Percentiles rank a stretch among this genome's conserved stretches.
These are phyloP conservation scores for Kernera saxatilis DNA, from an alignment of 345 rosid genomes.

Conservation along the genomic window DNA sequence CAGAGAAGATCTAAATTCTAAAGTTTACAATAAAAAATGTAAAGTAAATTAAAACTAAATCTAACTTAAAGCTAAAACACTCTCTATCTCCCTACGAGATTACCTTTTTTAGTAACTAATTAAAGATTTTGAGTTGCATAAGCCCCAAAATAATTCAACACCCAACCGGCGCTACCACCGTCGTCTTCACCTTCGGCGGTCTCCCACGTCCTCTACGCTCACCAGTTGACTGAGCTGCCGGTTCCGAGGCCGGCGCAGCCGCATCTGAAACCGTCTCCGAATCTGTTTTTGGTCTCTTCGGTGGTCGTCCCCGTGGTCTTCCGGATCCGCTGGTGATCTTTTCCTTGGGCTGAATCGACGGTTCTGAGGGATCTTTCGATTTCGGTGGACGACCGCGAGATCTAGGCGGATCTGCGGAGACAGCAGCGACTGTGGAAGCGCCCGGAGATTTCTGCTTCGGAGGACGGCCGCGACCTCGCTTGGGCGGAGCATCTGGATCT, in stretches of 20 bases:
- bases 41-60: background rate
- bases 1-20: background rate
- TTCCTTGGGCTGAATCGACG: constrained; percentile 22
- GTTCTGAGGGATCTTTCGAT: constrained; percentile 37
- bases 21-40: background rate
- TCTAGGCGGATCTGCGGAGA: constrained; percentile 41
- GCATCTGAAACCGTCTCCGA: background rate
- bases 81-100: background rate
- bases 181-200: constrained; percentile 71
- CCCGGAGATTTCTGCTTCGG: constrained; percentile 47
- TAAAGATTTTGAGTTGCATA: background rate
- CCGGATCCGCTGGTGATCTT: constrained; percentile 27
- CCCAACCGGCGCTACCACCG: constrained; percentile 50
- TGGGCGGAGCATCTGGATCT: constrained; percentile 65
- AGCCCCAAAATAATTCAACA: constrained; percentile 26
- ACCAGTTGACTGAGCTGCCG: background rate
- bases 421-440: background rate
- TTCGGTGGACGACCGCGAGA: constrained; percentile 81
- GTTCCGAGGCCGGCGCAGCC: background rate
- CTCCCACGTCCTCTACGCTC: constrained; percentile 63
- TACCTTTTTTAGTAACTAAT: background rate
- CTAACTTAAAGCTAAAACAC: background rate
- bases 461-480: constrained; percentile 85
- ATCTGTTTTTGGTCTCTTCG: constrained; percentile 40
- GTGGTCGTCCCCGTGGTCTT: constrained; percentile 67